Evolutionary conservation across 1,284 basidiomycete genomes (phyloP), one percentile per base, ranked within the genome.

Genomic region (Inonotus obliquus): DNA sequence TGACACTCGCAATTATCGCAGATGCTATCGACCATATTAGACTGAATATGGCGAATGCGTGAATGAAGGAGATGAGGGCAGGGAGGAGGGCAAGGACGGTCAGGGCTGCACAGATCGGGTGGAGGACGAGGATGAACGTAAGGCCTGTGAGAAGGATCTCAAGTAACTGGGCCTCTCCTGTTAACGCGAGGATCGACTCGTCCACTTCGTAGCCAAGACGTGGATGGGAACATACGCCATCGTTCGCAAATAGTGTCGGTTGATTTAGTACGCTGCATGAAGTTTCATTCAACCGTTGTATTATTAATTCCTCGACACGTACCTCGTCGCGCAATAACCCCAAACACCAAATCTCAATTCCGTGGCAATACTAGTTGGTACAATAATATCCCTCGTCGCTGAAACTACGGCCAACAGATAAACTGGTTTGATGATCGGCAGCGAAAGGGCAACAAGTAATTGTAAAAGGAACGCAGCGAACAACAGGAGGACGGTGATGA

Each of bases 391-490:
- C 2, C 70, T 67, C 5, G 73, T 61, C 2, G 70, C 74, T 3
- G 83, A 80, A 27, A 77, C 69, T 58, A 93, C 73, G 48, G 76
- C 69, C 52, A 92, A 75, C 27, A 93, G 76, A 72, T 88, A 90
- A 49, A 93, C 81, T 37, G 82, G 71, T 70, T 87, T 87, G 72
- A 87, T 84, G 72, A 92, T 86, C 1, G 90, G 83, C 25, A 87
- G 72, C 5, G 89, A 91, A 63, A 92, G 74, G 4, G 85, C 87
- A 59, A 89, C 85, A 61, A 92, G 79, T 25, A 92, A 77, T 61
- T 88, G 81, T 54, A 92, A 80, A n/a, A 89, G 53, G 71, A 87
- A 91, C 6, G 85, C 79, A 2, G 71, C 67, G 60, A 87, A 68
- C 54, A 85, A 79, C 23, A 83, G 70, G 41, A 76, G 65, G 49